Evolutionary conservation across 139 green algal genomes (phyloP), one percentile per base, ranked within the genome.

Genomic region (Helicosporidium sp.): DNA sequence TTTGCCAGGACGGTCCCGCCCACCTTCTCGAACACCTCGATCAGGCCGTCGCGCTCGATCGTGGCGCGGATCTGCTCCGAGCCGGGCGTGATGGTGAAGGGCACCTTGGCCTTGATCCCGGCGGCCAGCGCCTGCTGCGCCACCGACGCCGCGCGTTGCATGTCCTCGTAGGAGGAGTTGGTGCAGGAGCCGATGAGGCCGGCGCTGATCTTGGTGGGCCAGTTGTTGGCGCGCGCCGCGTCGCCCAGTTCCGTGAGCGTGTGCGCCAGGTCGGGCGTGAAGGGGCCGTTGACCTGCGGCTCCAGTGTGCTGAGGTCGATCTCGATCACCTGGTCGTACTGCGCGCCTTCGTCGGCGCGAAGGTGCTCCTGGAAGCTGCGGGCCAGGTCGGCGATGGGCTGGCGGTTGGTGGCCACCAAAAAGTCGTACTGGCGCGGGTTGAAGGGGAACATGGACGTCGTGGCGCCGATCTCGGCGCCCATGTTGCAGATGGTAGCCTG

Each of bases 401-500:
- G 58, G 2, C 84, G 61, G 24, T 65, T 70, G 15, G 84, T 94
- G 45, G 83, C 69, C 17, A 76, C 69, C 54, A 94, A 69, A 69
- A 93, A 94, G 62, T 93, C 82, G 50, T 78, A 62, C 79, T 87
- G 85, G 57, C 79, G 64, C 28, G 53, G 52, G 71, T 94, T 93
- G 79, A 78, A 94, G 25, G 85, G 84, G 72, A 94, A 94, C 64
- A 94, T 83, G 48, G 75, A 87, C 43, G 85, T 94, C 29, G 85
- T 94, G 50, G 85, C 85, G 15, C 85, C 85, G 48, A 94, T 94
- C 77, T 94, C 85, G 31, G 84, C 83, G 47, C 80, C 80, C 85
- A 94, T 94, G 79, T 94, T 94, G 68, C 84, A 94, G 54, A 94
- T 92, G 41, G 85, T 94, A 45, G 54, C 81, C 79, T 66, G 52